Evolutionary conservation across 768 basidiomycete species (phyloP), one percentile per base, ranked within the genome.

Genomic region (Kwoniella bestiolae): DNA sequence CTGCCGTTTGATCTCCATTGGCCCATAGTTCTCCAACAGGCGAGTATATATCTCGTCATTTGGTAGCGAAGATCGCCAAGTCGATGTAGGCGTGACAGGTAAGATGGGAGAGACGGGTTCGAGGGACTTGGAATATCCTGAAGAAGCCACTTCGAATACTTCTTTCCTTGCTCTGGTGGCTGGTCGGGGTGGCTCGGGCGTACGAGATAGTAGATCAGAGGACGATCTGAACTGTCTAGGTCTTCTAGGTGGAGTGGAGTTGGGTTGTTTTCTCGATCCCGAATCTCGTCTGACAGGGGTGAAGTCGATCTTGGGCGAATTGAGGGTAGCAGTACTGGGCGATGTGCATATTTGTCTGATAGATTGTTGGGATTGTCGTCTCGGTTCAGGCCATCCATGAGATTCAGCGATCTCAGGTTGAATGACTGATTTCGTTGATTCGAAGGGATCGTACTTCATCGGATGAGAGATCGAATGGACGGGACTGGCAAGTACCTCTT

Each of bases 1-100:
- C 73, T 90, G 90, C 3, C 90, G 84, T 18, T 83, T 83, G 71
- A 86, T 83, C 73, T 91, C 90, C 3, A 76, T 68, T 11, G 83
- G 79, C 0, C 86, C 88, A 59, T 85, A 81, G 21, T 78, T 77
- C 8, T 81, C 73, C 18, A 78, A 63, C 0, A 87, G 16, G 1
- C 60, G 62, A 3, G 41, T 16, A 47, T 63, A 74, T 0, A 56
- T 56, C 28, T 51, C 55, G 41, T 76, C 71, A 32, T 60, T 59
- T 11, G 66, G 34, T 5, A 77, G 35, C 12, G 63, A 65, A 0
- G 72, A 67, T 38, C 75, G 55, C 75, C 75, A 77, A 5, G 71
- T 73, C 1, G 67, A 67, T 5, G 66, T 67, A 18, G 69, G 68
- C 3, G 68, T 68, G 9, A 41, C 52, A 0, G 68, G 59, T 6